Percentiles rank a stretch among this genome's conserved stretches.
These are phyloP conservation scores for Artomyces pyxidatus DNA, from an alignment of 768 basidiomycete genomes.

Conservation along the genomic window DNA sequence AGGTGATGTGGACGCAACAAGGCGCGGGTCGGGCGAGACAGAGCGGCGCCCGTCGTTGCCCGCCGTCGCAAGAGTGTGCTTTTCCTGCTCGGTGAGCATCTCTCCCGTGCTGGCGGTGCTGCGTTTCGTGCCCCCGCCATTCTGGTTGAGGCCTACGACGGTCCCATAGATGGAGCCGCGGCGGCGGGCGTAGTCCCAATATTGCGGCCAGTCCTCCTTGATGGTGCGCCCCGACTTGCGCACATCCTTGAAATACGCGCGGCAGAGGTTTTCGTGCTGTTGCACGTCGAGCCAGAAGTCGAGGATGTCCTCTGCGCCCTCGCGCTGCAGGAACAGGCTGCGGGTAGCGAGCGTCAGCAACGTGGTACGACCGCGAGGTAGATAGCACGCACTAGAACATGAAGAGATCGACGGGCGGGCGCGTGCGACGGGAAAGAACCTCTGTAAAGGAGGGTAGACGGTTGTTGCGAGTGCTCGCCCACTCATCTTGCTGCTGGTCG, in stretches of 20 bases:
- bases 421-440: slow-evolving; percentile 82
- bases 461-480: slow-evolving; percentile 61
- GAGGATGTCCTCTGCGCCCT: slow-evolving; percentile 91
- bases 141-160: slow-evolving; percentile 67
- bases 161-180: slow-evolving; percentile 92
- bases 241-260: slow-evolving; percentile 98
- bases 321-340: slow-evolving; percentile 92
- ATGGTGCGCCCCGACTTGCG: slow-evolving; percentile 89
- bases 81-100: slow-evolving; percentile 56
- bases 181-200: slow-evolving; percentile 88
- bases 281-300: slow-evolving; percentile 99
- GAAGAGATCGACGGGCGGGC: slow-evolving; percentile 95
- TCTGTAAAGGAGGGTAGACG: slow-evolving; percentile 84
- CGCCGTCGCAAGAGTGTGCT: slow-evolving; percentile 48
- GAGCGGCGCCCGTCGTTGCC: slow-evolving; percentile 50
- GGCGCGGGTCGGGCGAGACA: slow-evolving; percentile 31
- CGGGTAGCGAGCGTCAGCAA: not conserved
- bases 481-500: slow-evolving; percentile 55
- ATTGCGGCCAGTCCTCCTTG: slow-evolving; percentile 98
- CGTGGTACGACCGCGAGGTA: not conserved
- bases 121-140: slow-evolving; percentile 53
- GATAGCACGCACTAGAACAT: slow-evolving; percentile 85
- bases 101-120: slow-evolving; percentile 80
- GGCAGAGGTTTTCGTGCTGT: slow-evolving; percentile 97
- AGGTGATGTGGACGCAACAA: slow-evolving; percentile 44